Percentiles rank a stretch among this genome's conserved stretches.
Evolutionary conservation across 1,284 basidiomycete species (phyloP).

Genomic region (Pascua guehoae): DNA sequence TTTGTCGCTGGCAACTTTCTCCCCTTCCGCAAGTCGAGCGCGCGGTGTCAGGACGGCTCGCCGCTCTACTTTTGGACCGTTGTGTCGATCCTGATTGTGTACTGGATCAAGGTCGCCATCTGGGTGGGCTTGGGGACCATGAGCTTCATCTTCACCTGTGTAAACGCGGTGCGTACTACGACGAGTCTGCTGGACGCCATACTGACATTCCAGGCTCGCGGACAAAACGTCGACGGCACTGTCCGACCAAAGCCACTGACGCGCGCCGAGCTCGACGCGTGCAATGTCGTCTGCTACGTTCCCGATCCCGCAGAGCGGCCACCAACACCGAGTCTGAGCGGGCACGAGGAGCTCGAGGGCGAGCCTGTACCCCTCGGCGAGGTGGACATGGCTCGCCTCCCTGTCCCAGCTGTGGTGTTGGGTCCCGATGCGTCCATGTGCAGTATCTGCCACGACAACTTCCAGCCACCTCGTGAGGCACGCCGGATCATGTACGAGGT

Average conservation of each 20-base stretch:
- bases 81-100: conserved; percentile 28
- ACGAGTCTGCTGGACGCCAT: background rate
- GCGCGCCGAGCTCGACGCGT: conserved; percentile 14
- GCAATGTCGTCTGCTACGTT: conserved; percentile 28
- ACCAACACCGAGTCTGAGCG: conserved; percentile 4
- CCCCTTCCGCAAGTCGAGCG: conserved; percentile 21
- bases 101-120: conserved; percentile 22
- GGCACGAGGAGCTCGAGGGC: conserved; percentile 1
- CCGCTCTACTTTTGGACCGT: conserved; percentile 40
- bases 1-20: conserved; percentile 30
- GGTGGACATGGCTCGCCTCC: conserved; percentile 15
- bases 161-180: background rate
- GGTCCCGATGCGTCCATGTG: conserved; percentile 25
- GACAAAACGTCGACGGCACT: background rate
- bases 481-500: conserved; percentile 26
- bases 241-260: conserved; percentile 1
- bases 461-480: conserved; percentile 19
- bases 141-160: background rate
- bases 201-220: background rate
- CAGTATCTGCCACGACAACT: conserved; percentile 38
- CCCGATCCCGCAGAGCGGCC: conserved; percentile 17
- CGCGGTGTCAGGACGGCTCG: conserved; percentile 29
- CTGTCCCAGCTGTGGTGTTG: conserved; percentile 23
- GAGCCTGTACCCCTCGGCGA: conserved; percentile 4
- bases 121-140: conserved; percentile 21